Base-by-base conservation (phyloP, 2,329 filamentous ascomycete genomes). In the Nemania serpens region DNA sequence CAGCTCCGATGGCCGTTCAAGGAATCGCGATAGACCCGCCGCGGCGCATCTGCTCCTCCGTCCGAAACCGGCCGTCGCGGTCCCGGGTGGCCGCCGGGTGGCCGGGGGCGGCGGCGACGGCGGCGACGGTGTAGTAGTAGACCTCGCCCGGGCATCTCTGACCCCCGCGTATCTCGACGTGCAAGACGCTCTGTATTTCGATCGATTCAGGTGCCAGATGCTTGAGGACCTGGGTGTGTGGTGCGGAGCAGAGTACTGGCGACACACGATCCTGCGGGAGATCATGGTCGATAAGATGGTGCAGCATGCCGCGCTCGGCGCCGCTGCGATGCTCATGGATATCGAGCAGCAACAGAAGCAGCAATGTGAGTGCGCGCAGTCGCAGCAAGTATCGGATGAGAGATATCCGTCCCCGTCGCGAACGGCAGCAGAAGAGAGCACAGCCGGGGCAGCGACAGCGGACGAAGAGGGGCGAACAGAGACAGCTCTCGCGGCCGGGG, bases 121-220 rank as follows among this genome's bases (percentile, higher is more conserved):
- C 12, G 25, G 51, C 10, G 20, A 7, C 15, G 22, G 60, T 17
- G 15, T 25, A 33, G 11, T 34, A 6, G 25, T 48, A 9, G 20
- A 64, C 18, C 55, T 64, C 18, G 9, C 47, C 3, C 65, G 57
- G 7, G 34, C 58, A 7, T 68, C 68, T 2, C 52, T 68, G 2
- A 53, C 63, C 11, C 66, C 68, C 13, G 1, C 5, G 34, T 68
- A 67, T 39, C 53, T 68, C 11, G 59, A 63, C 15, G 29, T 17
- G 2, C 47, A 45, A n/a, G 62, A 69, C 22, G 58, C 52, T 15
- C 58, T 58, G n/a, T 68, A 67, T 34, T 69, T 68, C 49, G 66
- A 67, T n/a, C 63, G 65, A 41, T 67, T 69, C 50, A 53, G 53
- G 12, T 64, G 48, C 41, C 68, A 68, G 53, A 56, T 69, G 17